Conservation (phyloP, 2,329 filamentous ascomycete genomes). For the Sarocladiaceae sp. region DNA sequence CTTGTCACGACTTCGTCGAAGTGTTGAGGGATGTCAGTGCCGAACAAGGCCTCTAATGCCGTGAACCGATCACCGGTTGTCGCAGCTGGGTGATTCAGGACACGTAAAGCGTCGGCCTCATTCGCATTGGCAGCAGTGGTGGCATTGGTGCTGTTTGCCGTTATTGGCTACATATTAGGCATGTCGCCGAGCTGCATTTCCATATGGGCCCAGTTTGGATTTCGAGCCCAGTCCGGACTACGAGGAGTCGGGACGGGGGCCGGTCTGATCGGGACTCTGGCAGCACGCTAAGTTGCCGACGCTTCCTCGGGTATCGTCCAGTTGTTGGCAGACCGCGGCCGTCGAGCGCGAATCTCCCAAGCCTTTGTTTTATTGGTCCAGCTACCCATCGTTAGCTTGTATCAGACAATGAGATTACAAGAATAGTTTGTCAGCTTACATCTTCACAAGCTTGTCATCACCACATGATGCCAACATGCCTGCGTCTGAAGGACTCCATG, state of each 20-base stretch:
- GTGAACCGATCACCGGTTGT: too few species aligned
- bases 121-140: too few species aligned
- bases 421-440: constrained; percentile 54
- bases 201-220: too few species aligned
- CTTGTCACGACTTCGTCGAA: too few species aligned
- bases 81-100: background rate
- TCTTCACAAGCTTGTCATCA: constrained; percentile 79
- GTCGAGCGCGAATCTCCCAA: constrained; percentile 7
- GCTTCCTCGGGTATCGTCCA: constrained; percentile 9
- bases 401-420: background rate
- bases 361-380: constrained; percentile 21
- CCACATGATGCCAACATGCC: constrained; percentile 87
- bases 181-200: too few species aligned
- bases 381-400: constrained; percentile 15
- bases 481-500: constrained; percentile 82
- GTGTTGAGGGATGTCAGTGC: too few species aligned
- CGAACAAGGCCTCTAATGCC: too few species aligned
- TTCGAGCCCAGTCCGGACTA: too few species aligned
- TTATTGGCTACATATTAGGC: too few species aligned
- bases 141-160: too few species aligned
- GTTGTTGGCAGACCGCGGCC: background rate
- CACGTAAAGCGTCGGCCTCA: too few species aligned
- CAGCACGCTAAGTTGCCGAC: background rate
- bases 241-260: too few species aligned
- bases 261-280: background rate